Conservation (phyloP, 257 asterid species). For the Nicotiana otophora region DNA sequence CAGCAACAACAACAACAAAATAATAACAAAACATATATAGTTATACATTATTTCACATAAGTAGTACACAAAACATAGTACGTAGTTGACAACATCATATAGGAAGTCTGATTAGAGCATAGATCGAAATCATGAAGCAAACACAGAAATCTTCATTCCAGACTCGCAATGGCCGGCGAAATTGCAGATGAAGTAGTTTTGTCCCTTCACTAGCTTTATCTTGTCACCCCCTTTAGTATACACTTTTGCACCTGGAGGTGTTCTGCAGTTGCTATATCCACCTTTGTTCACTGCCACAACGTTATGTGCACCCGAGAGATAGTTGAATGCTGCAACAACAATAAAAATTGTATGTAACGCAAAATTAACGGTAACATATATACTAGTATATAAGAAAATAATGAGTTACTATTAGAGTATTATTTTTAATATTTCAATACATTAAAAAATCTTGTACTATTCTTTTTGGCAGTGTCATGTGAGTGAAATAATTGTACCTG, state of each 20-base stretch:
- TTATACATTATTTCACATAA: too few species aligned
- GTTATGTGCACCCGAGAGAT: slow-evolving; percentile 18
- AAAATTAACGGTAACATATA: too few species aligned
- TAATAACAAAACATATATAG: too few species aligned
- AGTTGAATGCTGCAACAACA: slow-evolving; percentile 31
- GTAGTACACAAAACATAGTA: too few species aligned
- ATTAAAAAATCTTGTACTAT: neutral
- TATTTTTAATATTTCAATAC: neutral
- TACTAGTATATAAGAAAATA: too few species aligned
- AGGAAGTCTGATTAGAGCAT: too few species aligned
- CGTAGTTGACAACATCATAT: too few species aligned
- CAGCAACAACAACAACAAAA: too few species aligned
- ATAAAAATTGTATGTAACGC: too few species aligned
- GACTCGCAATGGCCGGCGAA: slow-evolving; percentile 41
- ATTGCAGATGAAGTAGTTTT: slow-evolving; percentile 58
- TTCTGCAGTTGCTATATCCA: slow-evolving; percentile 17
- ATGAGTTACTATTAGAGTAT: too few species aligned
- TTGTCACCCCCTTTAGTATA: slow-evolving; percentile 39
- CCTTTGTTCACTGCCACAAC: slow-evolving; percentile 28
- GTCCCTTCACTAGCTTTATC: slow-evolving; percentile 46
- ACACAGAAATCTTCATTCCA: slow-evolving; percentile 60
- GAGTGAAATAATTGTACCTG: neutral
- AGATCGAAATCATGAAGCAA: slow-evolving; percentile 8
- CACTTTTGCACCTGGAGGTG: slow-evolving; percentile 21
- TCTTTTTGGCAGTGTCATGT: neutral